These are phyloP conservation scores for Botrytis fragariae DNA, from an alignment of 2,329 filamentous ascomycete species.

Conservation along the genomic window DNA sequence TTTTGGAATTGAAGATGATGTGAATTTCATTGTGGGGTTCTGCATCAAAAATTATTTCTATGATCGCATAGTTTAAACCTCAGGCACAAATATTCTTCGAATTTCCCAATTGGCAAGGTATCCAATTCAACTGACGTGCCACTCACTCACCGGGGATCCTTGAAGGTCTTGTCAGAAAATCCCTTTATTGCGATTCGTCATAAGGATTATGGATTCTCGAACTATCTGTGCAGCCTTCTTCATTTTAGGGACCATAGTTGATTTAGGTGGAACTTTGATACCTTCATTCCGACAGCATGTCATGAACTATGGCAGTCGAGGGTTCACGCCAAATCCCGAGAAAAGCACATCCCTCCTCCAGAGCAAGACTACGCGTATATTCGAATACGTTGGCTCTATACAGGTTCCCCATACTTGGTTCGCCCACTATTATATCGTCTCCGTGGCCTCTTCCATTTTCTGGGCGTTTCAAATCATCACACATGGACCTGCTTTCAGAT, in stretches of 20 bases:
- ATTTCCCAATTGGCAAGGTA: no score
- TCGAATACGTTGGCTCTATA: slow-evolving; percentile 30
- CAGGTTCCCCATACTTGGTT: slow-evolving; percentile 86
- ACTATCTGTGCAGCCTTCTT: slow-evolving; percentile 35
- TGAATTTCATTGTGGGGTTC: slow-evolving; percentile 16
- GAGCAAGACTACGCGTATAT: slow-evolving; percentile 13
- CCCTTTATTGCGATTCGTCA: not conserved
- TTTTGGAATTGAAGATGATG: slow-evolving; percentile 9
- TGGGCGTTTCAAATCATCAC: slow-evolving; percentile 66
- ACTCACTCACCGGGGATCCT: not conserved
- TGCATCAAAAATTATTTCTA: slow-evolving; percentile 15
- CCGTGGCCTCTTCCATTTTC: slow-evolving; percentile 65
- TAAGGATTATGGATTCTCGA: slow-evolving; percentile 33
- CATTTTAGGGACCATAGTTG: slow-evolving; percentile 29
- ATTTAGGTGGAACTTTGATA: slow-evolving; percentile 33
- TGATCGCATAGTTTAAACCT: slow-evolving; percentile 6
- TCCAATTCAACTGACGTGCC: not conserved
- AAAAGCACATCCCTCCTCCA: not conserved
- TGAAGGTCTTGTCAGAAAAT: not conserved
- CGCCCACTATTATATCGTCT: slow-evolving; percentile 78
- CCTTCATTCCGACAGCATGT: slow-evolving; percentile 34
- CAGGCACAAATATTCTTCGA: not conserved
- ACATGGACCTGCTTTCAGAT: slow-evolving; percentile 55
- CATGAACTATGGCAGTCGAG: slow-evolving; percentile 38
- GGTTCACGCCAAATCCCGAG: slow-evolving; percentile 20